Conservation (phyloP, 306 rosid genomes). For the Cicer yamashitae region DNA sequence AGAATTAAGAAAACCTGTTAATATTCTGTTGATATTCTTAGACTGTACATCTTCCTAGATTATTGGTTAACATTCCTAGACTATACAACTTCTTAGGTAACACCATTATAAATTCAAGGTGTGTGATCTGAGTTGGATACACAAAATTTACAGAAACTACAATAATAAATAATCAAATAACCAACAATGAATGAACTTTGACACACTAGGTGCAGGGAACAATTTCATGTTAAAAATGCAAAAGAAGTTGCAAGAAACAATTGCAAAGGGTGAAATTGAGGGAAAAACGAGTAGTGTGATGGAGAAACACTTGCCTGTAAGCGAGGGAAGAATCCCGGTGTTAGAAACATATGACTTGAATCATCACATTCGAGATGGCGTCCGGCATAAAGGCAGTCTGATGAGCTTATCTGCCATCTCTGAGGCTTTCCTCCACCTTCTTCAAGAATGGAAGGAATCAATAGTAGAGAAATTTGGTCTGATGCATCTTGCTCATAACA, state of each 20-base stretch:
- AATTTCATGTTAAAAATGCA: background rate
- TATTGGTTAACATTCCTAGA: no score
- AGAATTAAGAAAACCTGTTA: no score
- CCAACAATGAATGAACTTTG: background rate
- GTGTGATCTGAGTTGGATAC: no score
- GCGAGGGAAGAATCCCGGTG: conserved; percentile 92
- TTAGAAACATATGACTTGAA: conserved; percentile 90
- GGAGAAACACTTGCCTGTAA: conserved; percentile 67
- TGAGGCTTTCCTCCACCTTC: conserved; percentile 92
- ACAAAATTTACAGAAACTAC: no score
- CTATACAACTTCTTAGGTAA: no score
- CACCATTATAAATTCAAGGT: no score
- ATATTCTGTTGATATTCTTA: no score
- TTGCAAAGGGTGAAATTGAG: conserved; percentile 20
- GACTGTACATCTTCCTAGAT: no score
- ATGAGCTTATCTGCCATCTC: conserved; percentile 72
- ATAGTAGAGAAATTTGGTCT: conserved; percentile 64
- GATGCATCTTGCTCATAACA: conserved; percentile 87
- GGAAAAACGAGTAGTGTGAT: background rate
- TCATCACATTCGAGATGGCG: conserved; percentile 95
- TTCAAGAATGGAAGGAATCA: conserved; percentile 87
- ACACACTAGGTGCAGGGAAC: background rate
- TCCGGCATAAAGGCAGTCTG: conserved; percentile 71
- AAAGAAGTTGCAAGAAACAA: background rate
- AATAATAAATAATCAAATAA: background rate